phyloP scores from a whole-genome alignment of 495 filamentous ascomycete genomes.

The Penicillium pulvis region DNA sequence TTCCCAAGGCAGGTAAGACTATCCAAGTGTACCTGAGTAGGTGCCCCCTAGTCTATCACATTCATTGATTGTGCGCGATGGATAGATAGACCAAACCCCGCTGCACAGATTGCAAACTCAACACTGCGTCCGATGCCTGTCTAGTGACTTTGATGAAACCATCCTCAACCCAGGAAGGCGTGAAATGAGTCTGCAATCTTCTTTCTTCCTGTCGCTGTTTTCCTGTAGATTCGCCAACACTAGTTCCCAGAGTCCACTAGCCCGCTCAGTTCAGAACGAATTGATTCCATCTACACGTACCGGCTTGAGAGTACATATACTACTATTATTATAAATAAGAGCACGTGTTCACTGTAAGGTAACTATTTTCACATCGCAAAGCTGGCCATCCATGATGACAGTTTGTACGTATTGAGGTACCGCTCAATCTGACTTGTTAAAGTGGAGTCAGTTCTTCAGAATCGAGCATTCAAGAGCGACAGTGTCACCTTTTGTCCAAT shows the following conservation, averaged over 20 bases:
- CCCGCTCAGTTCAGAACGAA: no score
- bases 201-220: not conserved
- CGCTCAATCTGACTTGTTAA: not conserved
- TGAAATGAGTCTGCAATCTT: conserved; percentile 8
- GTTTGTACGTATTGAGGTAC: no score
- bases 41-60: no score
- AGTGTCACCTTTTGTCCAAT: conserved; percentile 22
- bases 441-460: not conserved
- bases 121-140: conserved; percentile 72
- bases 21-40: no score
- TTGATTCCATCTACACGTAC: no score
- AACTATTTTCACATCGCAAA: not conserved
- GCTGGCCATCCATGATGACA: not conserved
- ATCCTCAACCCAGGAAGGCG: conserved; percentile 13
- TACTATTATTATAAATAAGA: not conserved
- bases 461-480: conserved; percentile 30
- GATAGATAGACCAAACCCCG: conserved; percentile 5
- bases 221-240: not conserved
- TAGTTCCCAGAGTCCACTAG: no score
- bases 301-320: no score
- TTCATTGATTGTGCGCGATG: no score
- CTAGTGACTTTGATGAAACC: conserved; percentile 33
- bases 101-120: conserved; percentile 75
- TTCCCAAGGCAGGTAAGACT: not conserved
- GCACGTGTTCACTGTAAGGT: not conserved